Conservation (phyloP, 2,329 filamentous ascomycete genomes). For the Magnaporthales sp. region DNA sequence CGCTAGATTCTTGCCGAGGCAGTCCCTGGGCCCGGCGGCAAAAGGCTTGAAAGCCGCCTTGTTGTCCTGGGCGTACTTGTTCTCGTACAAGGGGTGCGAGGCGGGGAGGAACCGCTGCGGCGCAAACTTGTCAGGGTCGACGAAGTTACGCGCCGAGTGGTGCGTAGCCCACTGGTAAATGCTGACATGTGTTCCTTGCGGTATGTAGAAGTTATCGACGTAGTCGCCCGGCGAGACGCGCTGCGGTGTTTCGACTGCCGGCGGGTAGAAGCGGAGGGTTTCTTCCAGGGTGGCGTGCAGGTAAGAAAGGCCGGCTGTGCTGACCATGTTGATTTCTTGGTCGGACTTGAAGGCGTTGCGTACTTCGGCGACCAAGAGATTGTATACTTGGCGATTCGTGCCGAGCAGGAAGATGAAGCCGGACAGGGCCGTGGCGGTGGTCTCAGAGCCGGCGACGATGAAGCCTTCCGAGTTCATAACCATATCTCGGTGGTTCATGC, state of each 20-base stretch:
- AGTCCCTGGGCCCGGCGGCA: constrained; percentile 4
- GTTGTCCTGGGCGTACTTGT: not conserved
- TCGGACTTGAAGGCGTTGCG: not conserved
- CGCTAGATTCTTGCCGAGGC: constrained; percentile 18
- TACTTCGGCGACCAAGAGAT: not conserved
- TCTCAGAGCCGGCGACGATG: constrained; percentile 15
- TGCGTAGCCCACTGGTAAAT: not conserved
- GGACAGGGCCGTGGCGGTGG: constrained; percentile 14
- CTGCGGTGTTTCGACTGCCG: constrained; percentile 18
- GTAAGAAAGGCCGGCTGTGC: constrained; percentile 7
- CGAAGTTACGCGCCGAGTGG: not conserved
- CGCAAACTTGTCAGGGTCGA: not conserved
- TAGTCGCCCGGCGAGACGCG: not conserved
- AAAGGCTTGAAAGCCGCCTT: constrained; percentile 2
- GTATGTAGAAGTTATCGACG: not conserved
- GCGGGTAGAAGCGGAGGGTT: constrained; percentile 14
- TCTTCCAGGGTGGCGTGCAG: constrained; percentile 31
- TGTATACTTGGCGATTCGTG: constrained; percentile 14
- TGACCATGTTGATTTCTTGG: not conserved
- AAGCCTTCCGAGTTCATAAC: constrained; percentile 14
- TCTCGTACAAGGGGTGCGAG: not conserved
- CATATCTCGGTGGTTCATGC: constrained; percentile 12
- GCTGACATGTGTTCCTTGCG: not conserved
- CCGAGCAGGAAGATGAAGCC: constrained; percentile 9
- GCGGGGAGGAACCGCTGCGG: constrained; percentile 2